Evolutionary conservation across 164 flowering plant species (phyloP), one percentile per base, ranked within the genome.

Genomic region (Nymphaea thermarum): DNA sequence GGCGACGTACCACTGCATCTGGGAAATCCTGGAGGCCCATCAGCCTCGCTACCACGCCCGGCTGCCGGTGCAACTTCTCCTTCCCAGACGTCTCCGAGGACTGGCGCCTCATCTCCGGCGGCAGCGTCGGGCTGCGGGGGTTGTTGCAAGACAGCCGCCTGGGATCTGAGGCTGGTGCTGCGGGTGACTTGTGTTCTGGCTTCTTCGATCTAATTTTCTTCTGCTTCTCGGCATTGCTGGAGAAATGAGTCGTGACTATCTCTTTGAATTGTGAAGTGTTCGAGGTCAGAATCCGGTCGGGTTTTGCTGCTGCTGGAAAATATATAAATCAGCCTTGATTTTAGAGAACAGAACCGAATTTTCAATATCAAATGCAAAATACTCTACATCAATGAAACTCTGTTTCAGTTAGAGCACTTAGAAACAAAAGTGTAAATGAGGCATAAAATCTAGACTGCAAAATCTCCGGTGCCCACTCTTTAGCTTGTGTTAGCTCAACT

Each of bases 61-160:
- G 80, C 5, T 73, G 63, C 57, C 57, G 57, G 2, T 51, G 57
- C 14, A 15, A 8, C 16, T 67, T 17, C 8, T 36, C 72, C 45
- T 18, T 44, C 14, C 55, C 68, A 6, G 59, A 55, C n/a, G 80
- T 68, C 5, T 70, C 65, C 4, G 83, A 60, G 44, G 45, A 67
- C 5, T 74, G 77, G 16, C 74, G 79, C 12, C 86, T 79, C 59
- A 87, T 82, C 70, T 82, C 90, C 43, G 85, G 66, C 55, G 84
- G 80, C 7, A 85, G 71, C 3, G 83, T 80, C 3, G 90, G 93
- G 68, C 87, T 86, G 15, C 87, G 70, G 16, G 71, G 78, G 15
- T 69, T 76, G 43, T 78, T 77, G 71, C 71, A 76, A 6, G 82
- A 75, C 18, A 74, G 45, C n/a, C 78, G 70, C 59, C 69, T 72